Conservation (phyloP, 371 early-diverging fungal species). For the Basidiobolus meristosporus region DNA sequence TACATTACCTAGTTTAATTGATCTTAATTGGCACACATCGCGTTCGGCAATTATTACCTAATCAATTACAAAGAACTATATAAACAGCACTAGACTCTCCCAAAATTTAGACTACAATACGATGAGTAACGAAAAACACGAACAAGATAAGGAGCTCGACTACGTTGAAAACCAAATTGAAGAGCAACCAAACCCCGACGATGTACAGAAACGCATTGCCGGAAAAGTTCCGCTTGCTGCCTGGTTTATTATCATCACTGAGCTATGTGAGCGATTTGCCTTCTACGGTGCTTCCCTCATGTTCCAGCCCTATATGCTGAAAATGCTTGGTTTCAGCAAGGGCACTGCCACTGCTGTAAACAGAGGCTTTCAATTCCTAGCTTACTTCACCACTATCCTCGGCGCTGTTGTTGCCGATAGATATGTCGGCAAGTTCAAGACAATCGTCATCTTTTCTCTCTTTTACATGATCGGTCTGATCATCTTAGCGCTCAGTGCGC, state of each 20-base stretch:
- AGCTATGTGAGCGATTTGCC: constrained; percentile 49
- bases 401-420: constrained; percentile 69
- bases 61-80: too few species aligned
- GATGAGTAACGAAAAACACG: too few species aligned
- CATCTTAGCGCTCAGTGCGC: constrained; percentile 38
- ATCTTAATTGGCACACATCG: too few species aligned
- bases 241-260: constrained; percentile 28
- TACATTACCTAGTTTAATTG: too few species aligned
- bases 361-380: constrained; percentile 62
- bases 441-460: constrained; percentile 41
- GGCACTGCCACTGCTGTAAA: constrained; percentile 40
- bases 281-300: constrained; percentile 46
- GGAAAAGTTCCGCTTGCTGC: constrained; percentile 22
- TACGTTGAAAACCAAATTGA: too few species aligned
- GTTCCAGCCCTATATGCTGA: constrained; percentile 43
- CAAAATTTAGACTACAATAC: too few species aligned
- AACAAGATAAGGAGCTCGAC: too few species aligned
- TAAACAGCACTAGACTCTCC: too few species aligned
- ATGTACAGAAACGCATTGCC: constrained; percentile 10
- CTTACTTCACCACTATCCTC: constrained; percentile 58
- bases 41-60: too few species aligned
- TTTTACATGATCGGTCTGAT: constrained; percentile 47
- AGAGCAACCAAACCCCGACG: neutral
- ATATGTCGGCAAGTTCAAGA: constrained; percentile 60
- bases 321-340: constrained; percentile 18